Conservation (phyloP, 2,329 filamentous ascomycete genomes). For the Aspergillus arachidicola region DNA sequence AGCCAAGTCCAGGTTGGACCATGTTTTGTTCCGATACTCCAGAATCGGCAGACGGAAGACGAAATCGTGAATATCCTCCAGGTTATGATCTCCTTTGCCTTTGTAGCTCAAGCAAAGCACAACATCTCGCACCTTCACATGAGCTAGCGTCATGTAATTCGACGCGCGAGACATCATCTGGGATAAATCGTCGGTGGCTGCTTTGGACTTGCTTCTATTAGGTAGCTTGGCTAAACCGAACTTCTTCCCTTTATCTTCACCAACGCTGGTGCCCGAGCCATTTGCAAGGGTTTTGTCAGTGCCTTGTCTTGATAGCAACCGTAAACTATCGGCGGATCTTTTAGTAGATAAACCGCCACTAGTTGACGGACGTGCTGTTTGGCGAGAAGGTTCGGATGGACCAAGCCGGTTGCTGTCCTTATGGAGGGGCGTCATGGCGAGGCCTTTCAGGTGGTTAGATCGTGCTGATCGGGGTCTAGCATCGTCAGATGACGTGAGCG, state of each 20-base stretch:
- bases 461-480: slow-evolving; percentile 33
- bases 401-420: slow-evolving; percentile 29
- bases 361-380: slow-evolving; percentile 30
- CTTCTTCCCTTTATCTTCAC: slow-evolving; percentile 52
- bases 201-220: slow-evolving; percentile 59
- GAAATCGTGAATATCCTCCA: slow-evolving; percentile 96
- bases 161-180: slow-evolving; percentile 96
- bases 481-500: slow-evolving; percentile 61
- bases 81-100: slow-evolving; percentile 89
- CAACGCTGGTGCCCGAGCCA: slow-evolving; percentile 29
- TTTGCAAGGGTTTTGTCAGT: slow-evolving; percentile 42
- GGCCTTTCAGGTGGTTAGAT: slow-evolving; percentile 32
- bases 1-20: slow-evolving; percentile 95
- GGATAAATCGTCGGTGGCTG: slow-evolving; percentile 82
- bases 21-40: slow-evolving; percentile 98
- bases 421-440: slow-evolving; percentile 38
- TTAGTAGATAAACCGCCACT: slow-evolving; percentile 41
- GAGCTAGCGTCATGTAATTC: slow-evolving; percentile 95
- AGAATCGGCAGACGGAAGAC: slow-evolving; percentile 93
- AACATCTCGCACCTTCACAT: slow-evolving; percentile 92
- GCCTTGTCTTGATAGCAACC: slow-evolving; percentile 35
- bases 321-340: slow-evolving; percentile 45
- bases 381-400: slow-evolving; percentile 18
- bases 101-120: slow-evolving; percentile 96
- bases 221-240: slow-evolving; percentile 48